Evolutionary conservation across 192 early-diverging fungal species (phyloP), one percentile per base, ranked within the genome.

Genomic region (Coemansia sp.): DNA sequence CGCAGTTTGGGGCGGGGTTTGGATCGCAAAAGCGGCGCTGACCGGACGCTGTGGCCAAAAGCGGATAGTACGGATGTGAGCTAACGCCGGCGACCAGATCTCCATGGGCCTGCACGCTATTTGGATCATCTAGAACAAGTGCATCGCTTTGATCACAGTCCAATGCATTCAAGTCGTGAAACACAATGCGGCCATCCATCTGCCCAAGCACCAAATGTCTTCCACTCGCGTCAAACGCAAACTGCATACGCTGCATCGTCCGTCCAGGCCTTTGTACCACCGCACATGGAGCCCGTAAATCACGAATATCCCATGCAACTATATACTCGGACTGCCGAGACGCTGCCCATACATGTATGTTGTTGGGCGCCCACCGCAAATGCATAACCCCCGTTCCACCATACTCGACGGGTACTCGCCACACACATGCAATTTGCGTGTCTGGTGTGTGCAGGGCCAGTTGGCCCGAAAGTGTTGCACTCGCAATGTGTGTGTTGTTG

Each of bases 251-350:
- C 66, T 93, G 93, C 60, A 88, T 89, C 6, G 92, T 91, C 22
- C 78, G 66, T 1, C 84, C 83, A 12, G 67, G 53, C 12, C 92
- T 70, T 12, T 65, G 58, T 15, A 89, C 42, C 1, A 74, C 68
- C 20, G 75, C 74, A 20, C 89, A 60, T 0, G 90, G 78, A 17
- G 87, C 80, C 0, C 86, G 86, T 52, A 91, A 82, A 47, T 94
- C 87, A 1, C 93, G 76, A 17, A 91, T 83, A 71, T 94, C 93
- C 91, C 93, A 93, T 22, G 86, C 90, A 1, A 84, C 75, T 15
- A 94, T 84, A 25, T 55, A 51, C n/a, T 72, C 25, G 5, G 85
- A 69, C 34, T 85, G 83, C 11, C 93, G 82, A 15, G 86, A 85
- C 26, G 86, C 86, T 0, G 88, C 83, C 69, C 85, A 94, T 11